Evolutionary conservation across 164 flowering plant genomes (phyloP), one percentile per base, ranked within the genome.

Genomic region (Platanus orientalis): DNA sequence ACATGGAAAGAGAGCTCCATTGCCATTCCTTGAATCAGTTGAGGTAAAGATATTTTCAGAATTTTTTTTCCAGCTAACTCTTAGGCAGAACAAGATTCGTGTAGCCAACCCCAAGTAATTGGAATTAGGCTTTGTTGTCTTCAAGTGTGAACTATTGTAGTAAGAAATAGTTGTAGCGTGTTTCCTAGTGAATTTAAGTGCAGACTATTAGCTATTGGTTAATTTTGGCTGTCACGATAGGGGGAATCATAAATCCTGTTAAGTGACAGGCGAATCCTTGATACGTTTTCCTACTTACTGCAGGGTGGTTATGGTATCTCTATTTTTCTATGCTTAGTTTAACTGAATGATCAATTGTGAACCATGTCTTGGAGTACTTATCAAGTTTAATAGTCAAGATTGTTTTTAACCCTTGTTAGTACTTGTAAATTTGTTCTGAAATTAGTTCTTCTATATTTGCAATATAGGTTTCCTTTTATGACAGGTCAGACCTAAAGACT

Each of bases 11-110:
- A 89, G 64, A 73, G 89, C 87, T 45, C 90, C 84, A 64, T 65
- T 94, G 72, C 90, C 97, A 57, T 94, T 94, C 67, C 74, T 94
- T 64, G 80, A 82, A 70, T 84, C 91, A 64, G 78, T 89, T 54
- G 94, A 88, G 88, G 98, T 90, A 72, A 70, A 60, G 34, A 27
- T 20, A 11, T 14, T 48, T n/a, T 12, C 30, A 21, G 25, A 27
- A 32, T 32, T 23, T 48, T 25, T 44, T 53, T 25, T 58, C 12
- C 28, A 48, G 25, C 28, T 17, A 0, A 25, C 23, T 32, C 63
- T 42, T n/a, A 9, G 17, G 19, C 39, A 32, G 7, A 32, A 32
- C 5, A 9, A 32, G 7, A 4, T 9, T 32, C 39, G 5, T 32
- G 5, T 5, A 9, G 9, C 39, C 9, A 32, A 32, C 39, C 39